Evolutionary conservation across 208 protist genomes (phyloP), one percentile per base, ranked within the genome.

Genomic region (Acanthamoeba triangularis): DNA sequence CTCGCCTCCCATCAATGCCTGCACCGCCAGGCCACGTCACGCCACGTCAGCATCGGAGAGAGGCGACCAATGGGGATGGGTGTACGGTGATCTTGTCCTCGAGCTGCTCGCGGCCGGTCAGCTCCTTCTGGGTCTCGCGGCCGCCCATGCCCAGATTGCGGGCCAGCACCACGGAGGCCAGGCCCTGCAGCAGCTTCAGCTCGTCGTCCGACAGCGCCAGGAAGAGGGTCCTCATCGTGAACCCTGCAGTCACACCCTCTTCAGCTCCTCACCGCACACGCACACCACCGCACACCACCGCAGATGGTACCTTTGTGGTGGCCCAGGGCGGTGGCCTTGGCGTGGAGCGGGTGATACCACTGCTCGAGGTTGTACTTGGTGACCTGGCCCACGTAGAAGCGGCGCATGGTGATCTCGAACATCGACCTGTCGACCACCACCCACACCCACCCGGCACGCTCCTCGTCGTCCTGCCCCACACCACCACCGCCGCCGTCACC

Each of bases 351-450:
- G 20, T 47, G 23, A 6, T 91, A 91, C 84, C 84, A 91, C 61
- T 91, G 84, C 47, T 91, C 84, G 33, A 91, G 52, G 84, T 91
- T 91, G 61, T 91, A 91, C 35, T 91, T 91, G 5, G 84, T 91
- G 61, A 91, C 47, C 84, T 91, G 84, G 18, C 56, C 84, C 20
- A 67, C 47, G 61, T 91, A 91, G 33, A 91, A 72, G 2, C 84
- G 23, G 16, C 84, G 14, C 41, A 91, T 47, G 18, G 84, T 91
- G 61, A 91, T 91, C 84, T 91, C 52, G 33, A 91, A 69, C 52
- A 91, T 72, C 23, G 84, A 91, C 6, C 18, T 18, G n/a, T 91
- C 84, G 20, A 91, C 84, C 33, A 69, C 47, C 52, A 91, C 52
- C 28, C 20, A 91, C 47, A 65, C 47, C 47, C n/a, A 44, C n/a